phyloP scores from a whole-genome alignment of 2,329 filamentous ascomycete genomes.

The Exserohilum rostratum region DNA sequence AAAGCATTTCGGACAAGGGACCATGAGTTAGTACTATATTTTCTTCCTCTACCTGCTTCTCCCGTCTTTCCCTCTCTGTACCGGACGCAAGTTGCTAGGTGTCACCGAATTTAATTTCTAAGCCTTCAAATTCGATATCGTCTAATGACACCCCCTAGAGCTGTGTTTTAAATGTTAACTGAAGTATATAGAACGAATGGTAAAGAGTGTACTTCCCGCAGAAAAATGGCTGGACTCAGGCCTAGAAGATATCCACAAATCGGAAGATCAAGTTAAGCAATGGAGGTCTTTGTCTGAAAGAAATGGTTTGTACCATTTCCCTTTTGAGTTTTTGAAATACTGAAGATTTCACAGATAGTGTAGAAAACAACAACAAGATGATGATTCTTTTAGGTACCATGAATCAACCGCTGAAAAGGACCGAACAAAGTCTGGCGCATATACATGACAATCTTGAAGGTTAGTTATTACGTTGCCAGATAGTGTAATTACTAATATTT shows the following conservation, averaged over 20 bases:
- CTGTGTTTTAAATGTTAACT: too few relatives aligned
- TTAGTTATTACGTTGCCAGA: background rate
- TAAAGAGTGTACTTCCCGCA: background rate
- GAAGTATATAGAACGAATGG: background rate
- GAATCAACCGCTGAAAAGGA: background rate
- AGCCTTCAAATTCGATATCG: too few relatives aligned
- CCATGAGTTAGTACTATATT: background rate
- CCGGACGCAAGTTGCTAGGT: too few relatives aligned
- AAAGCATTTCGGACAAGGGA: background rate
- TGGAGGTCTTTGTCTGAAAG: background rate
- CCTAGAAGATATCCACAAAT: background rate
- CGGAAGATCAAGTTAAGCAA: background rate
- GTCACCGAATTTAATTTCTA: too few relatives aligned
- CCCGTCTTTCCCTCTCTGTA: too few relatives aligned
- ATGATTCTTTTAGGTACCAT: background rate
- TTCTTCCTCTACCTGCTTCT: too few relatives aligned
- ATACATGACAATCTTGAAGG: background rate
- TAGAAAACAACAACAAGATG: background rate
- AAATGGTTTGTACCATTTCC: background rate
- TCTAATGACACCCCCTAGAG: too few relatives aligned
- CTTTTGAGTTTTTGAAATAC: background rate
- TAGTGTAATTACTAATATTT: background rate
- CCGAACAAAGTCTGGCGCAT: background rate
- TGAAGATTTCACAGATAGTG: background rate
- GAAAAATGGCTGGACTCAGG: background rate